Conservation (phyloP, 2,329 filamentous ascomycete species). For the Piedraia hortae region DNA sequence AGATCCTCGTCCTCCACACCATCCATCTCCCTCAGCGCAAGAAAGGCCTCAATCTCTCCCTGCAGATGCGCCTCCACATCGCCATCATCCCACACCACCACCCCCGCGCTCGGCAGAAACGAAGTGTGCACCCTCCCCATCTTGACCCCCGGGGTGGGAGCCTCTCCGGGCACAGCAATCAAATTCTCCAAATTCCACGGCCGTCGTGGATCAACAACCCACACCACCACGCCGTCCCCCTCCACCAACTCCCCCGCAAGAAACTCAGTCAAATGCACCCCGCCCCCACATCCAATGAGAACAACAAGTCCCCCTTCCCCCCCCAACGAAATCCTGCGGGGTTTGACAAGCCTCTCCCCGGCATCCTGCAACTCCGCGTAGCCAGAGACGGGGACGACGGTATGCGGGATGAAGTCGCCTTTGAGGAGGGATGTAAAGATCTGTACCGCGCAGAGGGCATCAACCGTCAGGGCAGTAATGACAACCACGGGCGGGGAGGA, state of each 20-base stretch:
- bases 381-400: constrained; percentile 80
- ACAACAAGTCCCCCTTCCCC: constrained; percentile 72
- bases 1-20: constrained; percentile 52
- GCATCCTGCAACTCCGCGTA: constrained; percentile 69
- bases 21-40: constrained; percentile 71
- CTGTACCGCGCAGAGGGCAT: constrained; percentile 81
- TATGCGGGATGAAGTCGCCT: constrained; percentile 91
- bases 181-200: constrained; percentile 91
- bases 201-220: constrained; percentile 72
- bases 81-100: constrained; percentile 86
- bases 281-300: constrained; percentile 73
- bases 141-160: constrained; percentile 36
- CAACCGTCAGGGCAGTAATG: constrained; percentile 77
- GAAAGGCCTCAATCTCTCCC: constrained; percentile 54
- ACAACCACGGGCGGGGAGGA: constrained; percentile 74
- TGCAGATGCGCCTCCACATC: constrained; percentile 67
- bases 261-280: constrained; percentile 61
- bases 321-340: constrained; percentile 64
- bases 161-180: constrained; percentile 25
- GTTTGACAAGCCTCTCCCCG: constrained; percentile 50
- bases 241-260: constrained; percentile 20
- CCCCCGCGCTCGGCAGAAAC: constrained; percentile 55
- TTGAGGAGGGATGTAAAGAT: constrained; percentile 85
- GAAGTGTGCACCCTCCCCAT: constrained; percentile 42
- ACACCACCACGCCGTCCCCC: constrained; percentile 64